phyloP scores from a whole-genome alignment of 148 eudicot species.

The Heliamphora exappendiculata region DNA sequence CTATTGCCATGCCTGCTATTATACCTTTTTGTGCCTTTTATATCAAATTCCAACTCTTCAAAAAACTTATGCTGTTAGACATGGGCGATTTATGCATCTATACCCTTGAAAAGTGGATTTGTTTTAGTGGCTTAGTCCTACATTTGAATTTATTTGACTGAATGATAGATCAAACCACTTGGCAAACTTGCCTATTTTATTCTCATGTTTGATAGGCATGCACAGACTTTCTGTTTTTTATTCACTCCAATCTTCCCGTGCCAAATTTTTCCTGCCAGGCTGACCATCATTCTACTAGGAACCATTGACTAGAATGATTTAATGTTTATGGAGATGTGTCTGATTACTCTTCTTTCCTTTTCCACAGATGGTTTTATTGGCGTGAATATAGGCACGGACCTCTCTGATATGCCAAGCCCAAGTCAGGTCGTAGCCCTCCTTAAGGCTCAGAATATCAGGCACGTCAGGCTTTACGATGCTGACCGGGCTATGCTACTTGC shows the following conservation, averaged over 20 bases:
- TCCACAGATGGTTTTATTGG: constrained; percentile 69
- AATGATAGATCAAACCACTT: background rate
- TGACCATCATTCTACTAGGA: background rate
- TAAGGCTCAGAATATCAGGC: constrained; percentile 67
- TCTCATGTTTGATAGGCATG: background rate
- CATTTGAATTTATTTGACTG: background rate
- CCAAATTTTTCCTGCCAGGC: background rate
- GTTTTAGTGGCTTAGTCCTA: background rate
- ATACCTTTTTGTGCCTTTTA: background rate
- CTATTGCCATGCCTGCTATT: background rate
- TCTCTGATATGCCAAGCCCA: constrained; percentile 77
- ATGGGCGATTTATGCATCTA: background rate
- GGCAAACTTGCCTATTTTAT: background rate
- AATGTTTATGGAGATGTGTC: background rate
- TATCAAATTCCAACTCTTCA: background rate
- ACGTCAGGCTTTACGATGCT: constrained; percentile 69
- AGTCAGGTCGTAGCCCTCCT: constrained; percentile 78
- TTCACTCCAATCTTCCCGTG: background rate
- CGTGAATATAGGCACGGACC: constrained; percentile 68
- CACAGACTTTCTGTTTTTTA: background rate
- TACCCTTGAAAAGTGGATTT: background rate
- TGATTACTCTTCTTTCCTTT: background rate
- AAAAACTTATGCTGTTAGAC: background rate
- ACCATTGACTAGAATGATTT: no score
- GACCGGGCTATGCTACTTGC: constrained; percentile 76